Evolutionary conservation across 2,329 filamentous ascomycete genomes (phyloP), one percentile per base, ranked within the genome.

Genomic region (Lomentospora prolificans): DNA sequence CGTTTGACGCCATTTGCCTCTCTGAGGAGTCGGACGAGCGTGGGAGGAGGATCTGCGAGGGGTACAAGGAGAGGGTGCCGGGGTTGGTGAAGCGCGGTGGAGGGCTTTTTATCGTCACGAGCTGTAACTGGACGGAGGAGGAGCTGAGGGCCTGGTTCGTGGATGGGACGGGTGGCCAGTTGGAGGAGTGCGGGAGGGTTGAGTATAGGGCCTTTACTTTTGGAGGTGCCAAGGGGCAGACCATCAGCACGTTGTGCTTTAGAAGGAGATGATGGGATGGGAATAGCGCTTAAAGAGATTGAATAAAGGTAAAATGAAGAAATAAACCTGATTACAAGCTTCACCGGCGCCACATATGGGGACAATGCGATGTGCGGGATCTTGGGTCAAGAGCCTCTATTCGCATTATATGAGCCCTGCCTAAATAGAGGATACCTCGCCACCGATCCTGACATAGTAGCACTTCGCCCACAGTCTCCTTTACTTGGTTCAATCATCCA

Each of bases 71-170:
- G 50, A 81, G 82, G 54, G 84, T 92, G 30, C 73, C 85, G 59
- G 72, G 70, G 27, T 75, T 97, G 60, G 78, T 97, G 53, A 83
- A 81, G 62, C 72, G 71, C 1, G 86, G 85, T 1, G 17, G 19
- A 3, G 89, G 89, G 0, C 75, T 89, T 24, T 80, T 97, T 63
- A 70, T 96, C 58, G 82, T 99, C 55, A 97, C 94, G 55, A 96
- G 90, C 70, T 99, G 94, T 69, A 99, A 99, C 72, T 99, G 94
- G 94, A 97, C 92, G 1, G 90, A 94, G 73, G 80, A 84, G 41
- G 94, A 99, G 74, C 71, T 99, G 64, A 75, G 79, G 58, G 72
- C 71, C 14, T 97, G 92, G 90, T 94, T 97, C 66, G 82, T 79
- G 3, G 63, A 54, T n/a, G 63, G 62, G 24, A 66, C 65, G 57